phyloP scores from a whole-genome alignment of 768 basidiomycete species.

The Neoboletus brunneissimus region DNA sequence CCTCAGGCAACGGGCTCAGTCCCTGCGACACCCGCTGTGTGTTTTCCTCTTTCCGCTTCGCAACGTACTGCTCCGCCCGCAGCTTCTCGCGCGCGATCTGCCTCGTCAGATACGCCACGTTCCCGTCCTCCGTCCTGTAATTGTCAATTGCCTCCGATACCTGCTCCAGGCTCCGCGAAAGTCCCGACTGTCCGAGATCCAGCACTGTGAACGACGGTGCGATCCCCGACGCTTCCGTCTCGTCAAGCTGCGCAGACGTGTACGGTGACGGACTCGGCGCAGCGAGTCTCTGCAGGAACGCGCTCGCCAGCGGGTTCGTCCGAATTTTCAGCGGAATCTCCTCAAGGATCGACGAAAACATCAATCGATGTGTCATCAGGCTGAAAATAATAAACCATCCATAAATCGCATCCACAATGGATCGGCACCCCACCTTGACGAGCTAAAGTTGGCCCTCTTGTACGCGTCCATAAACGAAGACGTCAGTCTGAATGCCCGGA shows the following conservation, averaged over 20 bases:
- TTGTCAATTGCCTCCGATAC: conserved; percentile 82
- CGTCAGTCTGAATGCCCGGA: conserved; percentile 87
- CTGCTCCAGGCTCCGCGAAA: conserved; percentile 77
- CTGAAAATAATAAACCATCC: conserved; percentile 39
- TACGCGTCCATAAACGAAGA: conserved; percentile 77
- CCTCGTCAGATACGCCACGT: conserved; percentile 81
- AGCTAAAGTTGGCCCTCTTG: conserved; percentile 81
- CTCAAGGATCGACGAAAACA: conserved; percentile 81
- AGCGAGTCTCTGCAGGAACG: conserved; percentile 69
- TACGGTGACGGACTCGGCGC: conserved; percentile 39
- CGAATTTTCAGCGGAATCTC: conserved; percentile 85
- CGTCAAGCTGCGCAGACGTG: conserved; percentile 39
- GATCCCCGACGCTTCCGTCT: conserved; percentile 40
- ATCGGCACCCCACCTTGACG: conserved; percentile 59
- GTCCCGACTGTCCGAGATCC: conserved; percentile 64
- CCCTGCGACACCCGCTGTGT: conserved; percentile 75
- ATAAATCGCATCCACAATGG: background rate
- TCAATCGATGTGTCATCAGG: conserved; percentile 74
- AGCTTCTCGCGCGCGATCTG: conserved; percentile 85
- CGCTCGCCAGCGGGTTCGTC: conserved; percentile 73
- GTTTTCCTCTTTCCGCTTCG: conserved; percentile 90
- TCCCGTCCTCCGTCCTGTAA: conserved; percentile 89
- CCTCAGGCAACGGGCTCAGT: conserved; percentile 80
- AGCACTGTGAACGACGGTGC: conserved; percentile 65
- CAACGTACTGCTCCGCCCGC: conserved; percentile 73